Conservation (phyloP, 2,329 filamentous ascomycete species). For the Ceratocystiopsis minuta region DNA sequence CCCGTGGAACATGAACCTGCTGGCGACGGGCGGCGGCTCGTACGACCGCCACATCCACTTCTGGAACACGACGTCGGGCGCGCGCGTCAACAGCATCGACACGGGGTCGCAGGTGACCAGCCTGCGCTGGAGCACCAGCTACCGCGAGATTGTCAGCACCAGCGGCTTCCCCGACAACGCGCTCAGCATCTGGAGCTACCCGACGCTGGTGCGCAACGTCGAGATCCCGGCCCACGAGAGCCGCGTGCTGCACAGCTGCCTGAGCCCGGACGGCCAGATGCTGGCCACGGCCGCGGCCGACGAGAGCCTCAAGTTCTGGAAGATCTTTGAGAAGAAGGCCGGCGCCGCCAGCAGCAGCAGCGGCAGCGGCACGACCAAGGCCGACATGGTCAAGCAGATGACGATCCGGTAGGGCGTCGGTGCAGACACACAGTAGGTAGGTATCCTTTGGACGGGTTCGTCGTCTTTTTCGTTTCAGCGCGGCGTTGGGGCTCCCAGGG, state of each 20-base stretch:
- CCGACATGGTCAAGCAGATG: conserved; percentile 84
- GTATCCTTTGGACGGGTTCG: conserved; percentile 21
- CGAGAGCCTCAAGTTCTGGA: conserved; percentile 99
- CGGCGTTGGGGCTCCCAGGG: conserved; percentile 29
- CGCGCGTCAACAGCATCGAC: conserved; percentile 96
- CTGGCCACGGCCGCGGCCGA: conserved; percentile 89
- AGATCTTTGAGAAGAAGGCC: conserved; percentile 97
- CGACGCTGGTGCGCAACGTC: conserved; percentile 86
- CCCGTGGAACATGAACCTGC: conserved; percentile 94
- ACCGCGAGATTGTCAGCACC: conserved; percentile 95
- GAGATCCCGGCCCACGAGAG: conserved; percentile 97
- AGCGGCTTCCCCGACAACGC: conserved; percentile 99
- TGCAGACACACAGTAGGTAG: conserved; percentile 22
- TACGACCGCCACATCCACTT: conserved; percentile 98
- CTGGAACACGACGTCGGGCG: conserved; percentile 97
- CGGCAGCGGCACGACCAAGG: conserved; percentile 56
- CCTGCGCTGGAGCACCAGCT: conserved; percentile 87
- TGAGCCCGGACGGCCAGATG: conserved; percentile 96
- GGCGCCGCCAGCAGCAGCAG: conserved; percentile 49
- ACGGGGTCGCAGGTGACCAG: conserved; percentile 95
- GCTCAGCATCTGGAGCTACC: conserved; percentile 97
- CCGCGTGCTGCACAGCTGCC: conserved; percentile 84
- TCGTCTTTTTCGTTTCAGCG: conserved; percentile 21
- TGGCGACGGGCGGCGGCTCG: conserved; percentile 88
- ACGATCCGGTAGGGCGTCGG: conserved; percentile 52